Evolutionary conservation across 768 basidiomycete genomes (phyloP).

Genomic region (Serpula lacrymans): DNA sequence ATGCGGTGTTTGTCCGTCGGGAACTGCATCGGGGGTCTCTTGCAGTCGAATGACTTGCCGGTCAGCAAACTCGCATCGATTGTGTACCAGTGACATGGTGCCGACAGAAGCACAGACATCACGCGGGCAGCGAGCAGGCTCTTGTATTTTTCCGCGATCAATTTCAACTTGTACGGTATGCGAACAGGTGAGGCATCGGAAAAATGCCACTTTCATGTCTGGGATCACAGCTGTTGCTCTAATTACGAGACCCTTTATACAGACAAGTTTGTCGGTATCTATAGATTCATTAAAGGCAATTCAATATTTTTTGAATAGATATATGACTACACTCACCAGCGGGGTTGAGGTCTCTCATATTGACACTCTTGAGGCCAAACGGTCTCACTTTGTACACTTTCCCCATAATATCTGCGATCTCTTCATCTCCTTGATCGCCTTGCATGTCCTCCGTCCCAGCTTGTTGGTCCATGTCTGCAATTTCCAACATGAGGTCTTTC

Average conservation of each 20-base stretch:
- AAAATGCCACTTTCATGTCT: conserved; percentile 99
- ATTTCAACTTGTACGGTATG: conserved; percentile 98
- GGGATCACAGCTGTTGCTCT: conserved; percentile 97
- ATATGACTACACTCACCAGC: conserved; percentile 50
- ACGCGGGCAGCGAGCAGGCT: conserved; percentile 87
- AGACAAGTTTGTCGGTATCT: conserved; percentile 98
- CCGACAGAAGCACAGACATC: conserved; percentile 88
- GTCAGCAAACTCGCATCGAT: conserved; percentile 95
- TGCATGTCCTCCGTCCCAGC: conserved; percentile 72
- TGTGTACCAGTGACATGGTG: conserved; percentile 94
- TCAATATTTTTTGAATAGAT: conserved; percentile 1
- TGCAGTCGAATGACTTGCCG: conserved; percentile 93
- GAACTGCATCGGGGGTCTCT: conserved; percentile 96
- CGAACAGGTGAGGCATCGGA: conserved; percentile 92
- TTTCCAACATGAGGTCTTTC: conserved; percentile 88
- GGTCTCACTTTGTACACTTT: conserved; percentile 93
- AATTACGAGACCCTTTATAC: conserved; percentile 95
- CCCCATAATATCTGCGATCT: conserved; percentile 84
- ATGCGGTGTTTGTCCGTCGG: conserved; percentile 97
- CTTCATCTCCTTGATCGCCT: conserved; percentile 73
- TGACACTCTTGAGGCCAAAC: conserved; percentile 76
- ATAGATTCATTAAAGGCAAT: conserved; percentile 5
- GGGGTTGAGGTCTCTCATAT: conserved; percentile 96
- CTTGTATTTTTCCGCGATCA: conserved; percentile 95
- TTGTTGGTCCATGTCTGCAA: conserved; percentile 78